Evolutionary conservation across 352 stramenopile species (phyloP).

Genomic region (Phytophthora macrochlamydospora): DNA sequence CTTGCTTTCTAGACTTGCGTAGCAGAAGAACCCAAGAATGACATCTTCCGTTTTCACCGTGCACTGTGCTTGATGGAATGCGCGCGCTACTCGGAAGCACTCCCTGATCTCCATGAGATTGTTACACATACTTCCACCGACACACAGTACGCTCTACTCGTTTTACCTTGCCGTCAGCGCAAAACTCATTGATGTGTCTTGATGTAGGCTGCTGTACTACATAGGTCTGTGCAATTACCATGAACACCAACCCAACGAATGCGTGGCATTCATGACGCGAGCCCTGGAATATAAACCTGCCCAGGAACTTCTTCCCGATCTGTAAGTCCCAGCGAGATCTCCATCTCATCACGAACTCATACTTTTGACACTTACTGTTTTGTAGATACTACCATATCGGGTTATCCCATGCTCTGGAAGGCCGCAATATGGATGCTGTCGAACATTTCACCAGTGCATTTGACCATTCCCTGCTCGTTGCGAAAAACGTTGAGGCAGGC

Average conservation of each 20-base stretch:
- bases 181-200: background rate
- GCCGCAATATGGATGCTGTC: conserved; percentile 63
- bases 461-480: conserved; percentile 22
- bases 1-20: conserved; percentile 41
- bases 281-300: conserved; percentile 39
- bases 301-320: conserved; percentile 46
- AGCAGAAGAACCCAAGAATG: conserved; percentile 41
- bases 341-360: background rate
- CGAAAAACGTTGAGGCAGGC: conserved; percentile 10
- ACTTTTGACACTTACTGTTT: background rate
- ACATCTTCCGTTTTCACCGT: conserved; percentile 74
- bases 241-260: conserved; percentile 48
- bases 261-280: conserved; percentile 49
- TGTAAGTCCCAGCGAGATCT: conserved; percentile 41
- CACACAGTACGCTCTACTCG: conserved; percentile 33
- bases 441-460: conserved; percentile 66
- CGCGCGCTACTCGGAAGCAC: conserved; percentile 45
- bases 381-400: conserved; percentile 79
- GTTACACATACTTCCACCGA: conserved; percentile 32
- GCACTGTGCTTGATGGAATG: conserved; percentile 68
- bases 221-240: conserved; percentile 72
- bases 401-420: conserved; percentile 55
- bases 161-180: background rate
- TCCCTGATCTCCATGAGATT: conserved; percentile 59
- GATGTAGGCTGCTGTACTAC: conserved; percentile 64